A percentile compares a stretch with the other conserved stretches of the same genome.
These are phyloP conservation scores for Beauveria bassiana DNA, from an alignment of 2,329 filamentous ascomycete species.

Conservation along the genomic window DNA sequence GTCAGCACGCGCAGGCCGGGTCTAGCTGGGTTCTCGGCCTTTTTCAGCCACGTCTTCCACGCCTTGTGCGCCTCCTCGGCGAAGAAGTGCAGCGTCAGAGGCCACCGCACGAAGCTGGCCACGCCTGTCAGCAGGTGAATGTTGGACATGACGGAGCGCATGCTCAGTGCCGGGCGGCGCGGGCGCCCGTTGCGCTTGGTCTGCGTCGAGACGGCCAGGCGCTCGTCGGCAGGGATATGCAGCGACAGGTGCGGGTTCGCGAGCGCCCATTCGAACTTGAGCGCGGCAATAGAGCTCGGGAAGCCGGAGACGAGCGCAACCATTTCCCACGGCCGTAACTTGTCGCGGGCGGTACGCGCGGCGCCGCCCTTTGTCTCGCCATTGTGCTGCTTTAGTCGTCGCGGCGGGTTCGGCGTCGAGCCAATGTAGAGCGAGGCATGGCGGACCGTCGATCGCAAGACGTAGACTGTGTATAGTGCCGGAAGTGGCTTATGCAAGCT, in stretches of 20 bases:
- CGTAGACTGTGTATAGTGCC: slow-evolving; percentile 87
- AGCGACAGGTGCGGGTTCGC: slow-evolving; percentile 75
- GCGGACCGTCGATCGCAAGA: slow-evolving; percentile 74
- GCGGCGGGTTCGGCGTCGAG: slow-evolving; percentile 79
- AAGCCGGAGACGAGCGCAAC: slow-evolving; percentile 80
- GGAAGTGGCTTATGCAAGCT: slow-evolving; percentile 56
- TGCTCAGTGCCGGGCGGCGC: slow-evolving; percentile 47
- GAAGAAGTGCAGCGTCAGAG: slow-evolving; percentile 75
- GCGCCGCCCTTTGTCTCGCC: slow-evolving; percentile 77
- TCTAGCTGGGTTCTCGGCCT: slow-evolving; percentile 34
- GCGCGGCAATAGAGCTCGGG: slow-evolving; percentile 72
- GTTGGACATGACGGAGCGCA: slow-evolving; percentile 68
- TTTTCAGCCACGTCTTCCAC: slow-evolving; percentile 57
- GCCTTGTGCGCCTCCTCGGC: slow-evolving; percentile 56
- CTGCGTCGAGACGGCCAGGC: slow-evolving; percentile 46
- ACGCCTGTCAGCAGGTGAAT: slow-evolving; percentile 73
- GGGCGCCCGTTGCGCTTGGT: slow-evolving; percentile 47
- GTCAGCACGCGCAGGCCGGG: slow-evolving; percentile 44
- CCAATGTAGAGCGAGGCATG: slow-evolving; percentile 76
- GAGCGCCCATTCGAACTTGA: slow-evolving; percentile 97
- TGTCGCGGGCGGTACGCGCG: slow-evolving; percentile 59
- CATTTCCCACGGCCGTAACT: slow-evolving; percentile 85
- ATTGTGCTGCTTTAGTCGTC: slow-evolving; percentile 88
- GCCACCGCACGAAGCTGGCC: slow-evolving; percentile 75
- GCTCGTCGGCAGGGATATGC: slow-evolving; percentile 61